Evolutionary conservation across 169 alveolate genomes (phyloP).

Genomic region (Cryptosporidium muris): DNA sequence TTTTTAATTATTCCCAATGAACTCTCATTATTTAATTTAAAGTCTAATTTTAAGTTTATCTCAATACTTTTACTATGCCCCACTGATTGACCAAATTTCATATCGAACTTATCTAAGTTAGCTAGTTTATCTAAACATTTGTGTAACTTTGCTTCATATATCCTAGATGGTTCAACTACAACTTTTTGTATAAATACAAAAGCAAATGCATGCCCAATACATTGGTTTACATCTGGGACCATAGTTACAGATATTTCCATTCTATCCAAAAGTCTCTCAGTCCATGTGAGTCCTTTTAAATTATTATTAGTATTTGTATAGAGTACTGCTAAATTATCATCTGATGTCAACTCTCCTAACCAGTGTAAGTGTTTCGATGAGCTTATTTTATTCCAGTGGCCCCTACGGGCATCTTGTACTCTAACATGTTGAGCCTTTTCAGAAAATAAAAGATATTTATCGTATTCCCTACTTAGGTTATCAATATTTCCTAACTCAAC

Average conservation of each 20-base stretch:
- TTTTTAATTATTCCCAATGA: conserved; percentile 22
- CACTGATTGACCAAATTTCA: conserved; percentile 40
- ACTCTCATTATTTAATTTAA: conserved; percentile 4
- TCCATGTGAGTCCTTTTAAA: conserved; percentile 32
- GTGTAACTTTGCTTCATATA: conserved; percentile 37
- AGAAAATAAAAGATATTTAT: conserved; percentile 12
- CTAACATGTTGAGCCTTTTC: conserved; percentile 68
- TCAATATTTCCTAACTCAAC: neutral
- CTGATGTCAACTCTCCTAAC: conserved; percentile 33
- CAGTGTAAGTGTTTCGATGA: conserved; percentile 58
- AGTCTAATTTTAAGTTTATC: neutral
- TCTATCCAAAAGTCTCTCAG: conserved; percentile 47
- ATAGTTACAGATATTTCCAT: conserved; percentile 65
- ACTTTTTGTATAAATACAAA: conserved; percentile 60
- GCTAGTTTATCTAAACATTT: conserved; percentile 23
- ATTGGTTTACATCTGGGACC: conserved; percentile 67
- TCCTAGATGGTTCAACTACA: conserved; percentile 30
- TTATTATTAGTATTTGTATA: neutral
- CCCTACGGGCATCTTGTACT: conserved; percentile 47
- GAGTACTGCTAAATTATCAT: neutral
- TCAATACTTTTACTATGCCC: conserved; percentile 20
- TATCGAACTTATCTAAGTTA: conserved; percentile 33
- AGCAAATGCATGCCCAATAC: conserved; percentile 70
- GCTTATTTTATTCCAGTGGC: conserved; percentile 27
- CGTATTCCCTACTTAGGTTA: neutral